Evolutionary conservation across 2,329 filamentous ascomycete species (phyloP).

Genomic region (Aspergillus sojae): DNA sequence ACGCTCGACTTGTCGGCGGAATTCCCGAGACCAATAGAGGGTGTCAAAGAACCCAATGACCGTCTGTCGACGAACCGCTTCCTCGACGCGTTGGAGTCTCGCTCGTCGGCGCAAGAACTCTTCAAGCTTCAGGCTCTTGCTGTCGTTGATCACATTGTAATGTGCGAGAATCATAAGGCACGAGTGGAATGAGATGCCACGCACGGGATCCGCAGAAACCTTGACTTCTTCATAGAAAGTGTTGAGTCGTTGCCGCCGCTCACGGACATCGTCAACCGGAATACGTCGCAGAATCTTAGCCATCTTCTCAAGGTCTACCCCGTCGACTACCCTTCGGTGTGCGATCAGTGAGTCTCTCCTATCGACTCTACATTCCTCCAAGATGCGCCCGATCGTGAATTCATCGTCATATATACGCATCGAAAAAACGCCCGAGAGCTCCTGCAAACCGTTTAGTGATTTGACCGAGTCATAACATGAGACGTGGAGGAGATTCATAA

Average conservation of each 20-base stretch:
- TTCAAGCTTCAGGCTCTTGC: slow-evolving; percentile 89
- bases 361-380: slow-evolving; percentile 77
- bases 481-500: slow-evolving; percentile 11
- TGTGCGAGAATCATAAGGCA: slow-evolving; percentile 95
- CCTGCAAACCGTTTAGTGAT: slow-evolving; percentile 40
- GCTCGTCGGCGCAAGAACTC: slow-evolving; percentile 91
- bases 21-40: slow-evolving; percentile 79
- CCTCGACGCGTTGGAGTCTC: slow-evolving; percentile 88
- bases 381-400: slow-evolving; percentile 80
- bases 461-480: not conserved
- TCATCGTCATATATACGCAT: slow-evolving; percentile 95
- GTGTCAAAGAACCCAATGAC: slow-evolving; percentile 97
- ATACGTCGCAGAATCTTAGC: slow-evolving; percentile 73
- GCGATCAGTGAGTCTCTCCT: slow-evolving; percentile 48
- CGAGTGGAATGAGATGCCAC: slow-evolving; percentile 87
- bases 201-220: slow-evolving; percentile 85
- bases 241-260: slow-evolving; percentile 78
- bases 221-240: slow-evolving; percentile 97
- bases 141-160: slow-evolving; percentile 98
- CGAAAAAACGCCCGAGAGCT: slow-evolving; percentile 92
- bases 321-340: slow-evolving; percentile 47
- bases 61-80: slow-evolving; percentile 85
- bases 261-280: slow-evolving; percentile 73
- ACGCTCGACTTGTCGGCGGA: slow-evolving; percentile 72
- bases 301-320: slow-evolving; percentile 74